phyloP scores from a whole-genome alignment of 768 basidiomycete species.

The Boletellus ananas region DNA sequence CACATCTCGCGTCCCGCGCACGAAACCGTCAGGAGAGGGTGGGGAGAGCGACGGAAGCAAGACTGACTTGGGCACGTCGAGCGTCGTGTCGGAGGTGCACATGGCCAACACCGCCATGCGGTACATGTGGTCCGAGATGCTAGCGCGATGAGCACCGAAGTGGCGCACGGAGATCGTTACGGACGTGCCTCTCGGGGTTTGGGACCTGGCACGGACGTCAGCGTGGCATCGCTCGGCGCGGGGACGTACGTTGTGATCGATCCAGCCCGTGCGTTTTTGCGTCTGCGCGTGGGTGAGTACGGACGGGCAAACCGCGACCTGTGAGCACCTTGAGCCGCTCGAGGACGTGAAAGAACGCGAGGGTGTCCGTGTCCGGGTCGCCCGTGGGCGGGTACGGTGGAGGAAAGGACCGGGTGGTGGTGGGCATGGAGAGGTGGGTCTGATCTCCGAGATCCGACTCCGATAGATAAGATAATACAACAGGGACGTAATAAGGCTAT shows the following conservation, averaged over 20 bases:
- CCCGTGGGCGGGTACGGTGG: conserved; percentile 56
- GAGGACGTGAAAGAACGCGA: conserved; percentile 88
- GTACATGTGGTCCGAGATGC: conserved; percentile 97
- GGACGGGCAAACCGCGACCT: not conserved
- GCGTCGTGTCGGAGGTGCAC: conserved; percentile 69
- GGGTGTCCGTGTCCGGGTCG: conserved; percentile 57
- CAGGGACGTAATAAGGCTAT: conserved; percentile 13
- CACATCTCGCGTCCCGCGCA: conserved; percentile 48
- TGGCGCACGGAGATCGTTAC: too few relatives aligned
- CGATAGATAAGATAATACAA: conserved; percentile 31
- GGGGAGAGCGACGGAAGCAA: not conserved
- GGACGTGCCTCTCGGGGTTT: conserved; percentile 69
- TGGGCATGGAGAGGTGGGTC: conserved; percentile 3
- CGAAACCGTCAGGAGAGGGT: too few relatives aligned
- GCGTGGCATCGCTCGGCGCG: not conserved
- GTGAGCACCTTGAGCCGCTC: conserved; percentile 79
- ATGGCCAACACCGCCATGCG: conserved; percentile 94
- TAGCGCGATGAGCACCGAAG: conserved; percentile 24
- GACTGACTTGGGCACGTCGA: conserved; percentile 70
- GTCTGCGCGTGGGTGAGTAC: conserved; percentile 49
- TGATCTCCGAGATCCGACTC: conserved; percentile 24
- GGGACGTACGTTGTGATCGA: conserved; percentile 55
- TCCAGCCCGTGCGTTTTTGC: conserved; percentile 95
- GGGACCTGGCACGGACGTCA: conserved; percentile 53
- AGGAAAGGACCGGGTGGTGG: conserved; percentile 46